phyloP scores from a whole-genome alignment of 257 asterid genomes.

The Rauvolfia tetraphylla region DNA sequence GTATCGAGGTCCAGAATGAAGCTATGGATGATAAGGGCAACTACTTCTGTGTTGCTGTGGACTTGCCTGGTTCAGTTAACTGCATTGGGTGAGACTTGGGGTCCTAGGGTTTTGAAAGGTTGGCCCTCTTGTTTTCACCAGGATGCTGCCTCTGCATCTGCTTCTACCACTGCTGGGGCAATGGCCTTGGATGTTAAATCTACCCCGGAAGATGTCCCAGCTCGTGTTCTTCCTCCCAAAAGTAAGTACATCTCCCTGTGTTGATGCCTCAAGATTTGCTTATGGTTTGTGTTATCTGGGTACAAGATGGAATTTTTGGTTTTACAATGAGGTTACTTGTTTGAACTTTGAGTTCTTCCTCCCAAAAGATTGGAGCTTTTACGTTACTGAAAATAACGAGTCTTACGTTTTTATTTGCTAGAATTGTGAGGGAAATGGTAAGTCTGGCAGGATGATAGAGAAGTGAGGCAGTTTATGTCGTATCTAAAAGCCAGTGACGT shows the following conservation, averaged over 20 bases:
- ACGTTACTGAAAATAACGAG: background rate
- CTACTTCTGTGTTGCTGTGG: constrained; percentile 76
- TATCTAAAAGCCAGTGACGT: background rate
- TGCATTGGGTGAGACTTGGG: constrained; percentile 84
- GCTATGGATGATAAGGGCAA: constrained; percentile 89
- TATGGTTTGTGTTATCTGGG: background rate
- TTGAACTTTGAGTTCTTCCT: background rate
- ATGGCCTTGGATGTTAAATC: constrained; percentile 50
- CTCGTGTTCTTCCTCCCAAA: constrained; percentile 79
- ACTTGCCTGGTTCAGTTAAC: constrained; percentile 88
- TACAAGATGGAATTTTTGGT: background rate
- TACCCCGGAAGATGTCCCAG: constrained; percentile 42
- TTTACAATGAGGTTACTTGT: background rate
- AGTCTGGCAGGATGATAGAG: background rate
- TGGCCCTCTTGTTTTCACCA: constrained; percentile 94
- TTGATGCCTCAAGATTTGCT: background rate
- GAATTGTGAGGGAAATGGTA: background rate
- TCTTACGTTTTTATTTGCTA: background rate
- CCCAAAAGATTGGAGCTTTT: background rate
- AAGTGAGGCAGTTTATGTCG: background rate
- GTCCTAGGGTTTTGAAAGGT: constrained; percentile 79
- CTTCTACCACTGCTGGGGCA: constrained; percentile 1
- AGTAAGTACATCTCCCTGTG: constrained; percentile 47
- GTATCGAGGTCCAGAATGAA: constrained; percentile 80
- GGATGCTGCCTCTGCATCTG: constrained; percentile 44